Conservation (phyloP, 225 moss, liverwort and hornwort genomes). For the Climacium dendroides region DNA sequence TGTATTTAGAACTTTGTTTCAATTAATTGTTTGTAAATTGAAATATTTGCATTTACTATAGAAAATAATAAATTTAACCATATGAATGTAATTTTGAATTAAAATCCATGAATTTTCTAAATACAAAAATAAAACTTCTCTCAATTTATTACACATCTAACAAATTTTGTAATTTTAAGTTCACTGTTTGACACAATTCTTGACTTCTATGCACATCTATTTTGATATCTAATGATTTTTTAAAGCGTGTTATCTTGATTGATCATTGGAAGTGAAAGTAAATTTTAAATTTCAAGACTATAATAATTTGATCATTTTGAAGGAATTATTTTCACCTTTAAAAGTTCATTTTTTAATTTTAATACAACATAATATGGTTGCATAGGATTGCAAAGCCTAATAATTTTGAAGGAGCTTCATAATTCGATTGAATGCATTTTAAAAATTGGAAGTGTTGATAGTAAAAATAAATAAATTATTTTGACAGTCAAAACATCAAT, state of each 20-base stretch:
- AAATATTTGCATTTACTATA: too few species aligned
- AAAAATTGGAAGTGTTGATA: neutral
- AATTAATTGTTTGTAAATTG: too few species aligned
- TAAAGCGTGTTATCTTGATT: accelerated
- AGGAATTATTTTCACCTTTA: neutral
- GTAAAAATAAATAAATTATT: too few species aligned
- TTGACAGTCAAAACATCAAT: neutral
- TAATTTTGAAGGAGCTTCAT: neutral
- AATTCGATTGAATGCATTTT: accelerated
- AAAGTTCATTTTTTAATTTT: neutral
- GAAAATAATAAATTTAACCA: too few species aligned
- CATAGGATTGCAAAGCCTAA: accelerated
- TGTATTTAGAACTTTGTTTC: too few species aligned
- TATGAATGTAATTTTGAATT: too few species aligned
- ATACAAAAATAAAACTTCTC: too few species aligned
- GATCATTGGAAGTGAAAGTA: too few species aligned
- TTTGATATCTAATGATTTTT: neutral
- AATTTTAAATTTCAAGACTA: neutral
- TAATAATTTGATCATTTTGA: neutral
- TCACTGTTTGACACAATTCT: neutral
- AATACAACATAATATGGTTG: too few species aligned
- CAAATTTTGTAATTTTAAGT: neutral
- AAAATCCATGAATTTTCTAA: too few species aligned
- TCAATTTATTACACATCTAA: neutral
- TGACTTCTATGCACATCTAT: neutral